phyloP scores from a whole-genome alignment of 1,139 yeast genomes.

The Yamadazyma atmosphaerica region DNA sequence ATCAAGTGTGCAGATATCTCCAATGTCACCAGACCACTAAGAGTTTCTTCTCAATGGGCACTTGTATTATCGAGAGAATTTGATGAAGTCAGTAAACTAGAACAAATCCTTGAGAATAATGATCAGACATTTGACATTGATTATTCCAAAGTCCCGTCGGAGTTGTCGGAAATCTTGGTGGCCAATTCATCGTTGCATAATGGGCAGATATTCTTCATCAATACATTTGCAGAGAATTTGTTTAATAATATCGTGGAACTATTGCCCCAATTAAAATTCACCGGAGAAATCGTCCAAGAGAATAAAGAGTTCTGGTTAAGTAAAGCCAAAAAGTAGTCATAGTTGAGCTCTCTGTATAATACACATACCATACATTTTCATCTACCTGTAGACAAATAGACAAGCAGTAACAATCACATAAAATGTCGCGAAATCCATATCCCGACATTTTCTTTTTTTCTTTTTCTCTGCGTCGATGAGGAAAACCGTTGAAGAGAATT shows the following conservation, averaged over 20 bases:
- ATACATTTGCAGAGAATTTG: conserved; percentile 75
- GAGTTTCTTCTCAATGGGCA: conserved; percentile 86
- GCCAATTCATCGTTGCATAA: conserved; percentile 54
- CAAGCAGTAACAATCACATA: not conserved
- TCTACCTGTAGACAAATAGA: not conserved
- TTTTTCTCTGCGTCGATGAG: conserved; percentile 4
- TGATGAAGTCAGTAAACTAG: conserved; percentile 62
- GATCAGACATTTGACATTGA: conserved; percentile 20
- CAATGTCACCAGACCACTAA: conserved; percentile 79
- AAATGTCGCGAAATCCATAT: too few relatives aligned
- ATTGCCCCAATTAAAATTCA: conserved; percentile 56
- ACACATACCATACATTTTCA: not conserved
- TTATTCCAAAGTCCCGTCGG: conserved; percentile 31
- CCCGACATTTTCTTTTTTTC: not conserved
- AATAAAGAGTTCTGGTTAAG: conserved; percentile 47
- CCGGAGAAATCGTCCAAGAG: conserved; percentile 46
- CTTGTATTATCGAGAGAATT: conserved; percentile 74
- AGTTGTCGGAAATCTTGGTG: conserved; percentile 39
- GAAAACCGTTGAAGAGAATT: conserved; percentile 2
- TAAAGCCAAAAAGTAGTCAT: not conserved
- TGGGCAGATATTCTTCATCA: conserved; percentile 85
- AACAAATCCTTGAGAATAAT: conserved; percentile 33
- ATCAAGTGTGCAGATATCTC: conserved; percentile 95
- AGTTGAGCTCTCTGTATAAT: not conserved
- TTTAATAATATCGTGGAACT: conserved; percentile 62